Conservation (phyloP, 2,329 filamentous ascomycete species). For the Neofusicoccum kwambonambiense region DNA sequence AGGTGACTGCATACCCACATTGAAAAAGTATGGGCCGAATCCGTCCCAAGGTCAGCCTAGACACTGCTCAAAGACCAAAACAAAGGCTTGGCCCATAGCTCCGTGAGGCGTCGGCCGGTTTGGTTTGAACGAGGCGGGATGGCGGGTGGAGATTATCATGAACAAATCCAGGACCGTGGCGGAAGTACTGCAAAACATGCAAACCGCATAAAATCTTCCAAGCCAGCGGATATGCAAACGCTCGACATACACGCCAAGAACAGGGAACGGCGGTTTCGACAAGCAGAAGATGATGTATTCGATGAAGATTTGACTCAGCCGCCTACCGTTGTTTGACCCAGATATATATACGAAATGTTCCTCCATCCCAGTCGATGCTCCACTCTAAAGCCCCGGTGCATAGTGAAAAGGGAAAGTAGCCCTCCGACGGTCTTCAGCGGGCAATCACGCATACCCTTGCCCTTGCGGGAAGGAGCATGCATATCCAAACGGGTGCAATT, state of each 20-base stretch:
- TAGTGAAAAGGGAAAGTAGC: not conserved
- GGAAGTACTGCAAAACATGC: not conserved
- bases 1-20: too few relatives aligned
- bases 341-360: not conserved
- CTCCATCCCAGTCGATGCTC: not conserved
- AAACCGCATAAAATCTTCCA: not conserved
- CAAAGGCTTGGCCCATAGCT: too few relatives aligned
- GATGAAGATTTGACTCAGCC: not conserved
- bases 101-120: not conserved
- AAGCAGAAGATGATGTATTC: not conserved
- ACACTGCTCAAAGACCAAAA: not conserved
- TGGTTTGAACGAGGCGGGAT: not conserved
- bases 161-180: not conserved
- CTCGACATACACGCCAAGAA: not conserved
- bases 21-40: too few relatives aligned
- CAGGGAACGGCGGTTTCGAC: not conserved
- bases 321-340: not conserved
- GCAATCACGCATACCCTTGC: not conserved
- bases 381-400: not conserved
- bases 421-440: not conserved
- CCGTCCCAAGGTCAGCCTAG: too few relatives aligned
- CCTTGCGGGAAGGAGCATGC: not conserved
- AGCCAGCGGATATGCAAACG: not conserved
- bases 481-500: constrained; percentile 1
- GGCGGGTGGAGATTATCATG: not conserved